Conservation (phyloP, 345 rosid genomes). For the Garcia nutans region DNA sequence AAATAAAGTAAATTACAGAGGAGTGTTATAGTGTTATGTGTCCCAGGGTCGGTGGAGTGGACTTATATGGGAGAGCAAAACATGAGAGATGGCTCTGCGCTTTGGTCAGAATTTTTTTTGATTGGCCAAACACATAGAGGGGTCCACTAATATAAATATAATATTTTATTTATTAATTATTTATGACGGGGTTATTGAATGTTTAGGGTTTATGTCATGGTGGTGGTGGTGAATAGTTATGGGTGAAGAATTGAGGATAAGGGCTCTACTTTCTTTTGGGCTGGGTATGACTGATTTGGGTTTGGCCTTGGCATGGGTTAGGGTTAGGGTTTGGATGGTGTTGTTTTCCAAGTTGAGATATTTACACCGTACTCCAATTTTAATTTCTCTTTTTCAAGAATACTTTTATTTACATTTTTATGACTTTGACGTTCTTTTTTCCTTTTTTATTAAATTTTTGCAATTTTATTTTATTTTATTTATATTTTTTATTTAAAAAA, state of each 20-base stretch:
- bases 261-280: not conserved
- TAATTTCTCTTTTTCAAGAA: too few species aligned
- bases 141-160: not conserved
- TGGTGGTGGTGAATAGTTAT: not conserved
- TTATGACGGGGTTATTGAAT: not conserved
- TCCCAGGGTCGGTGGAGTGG: not conserved
- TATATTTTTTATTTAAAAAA: too few species aligned
- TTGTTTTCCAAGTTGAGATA: too few species aligned
- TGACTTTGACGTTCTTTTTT: too few species aligned
- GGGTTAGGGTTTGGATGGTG: too few species aligned
- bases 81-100: not conserved
- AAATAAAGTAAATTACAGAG: not conserved
- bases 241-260: too few species aligned
- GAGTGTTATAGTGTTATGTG: not conserved
- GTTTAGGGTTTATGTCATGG: not conserved
- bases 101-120: not conserved
- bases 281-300: not conserved
- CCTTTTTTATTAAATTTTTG: too few species aligned
- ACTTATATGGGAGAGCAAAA: not conserved
- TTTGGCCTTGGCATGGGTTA: not conserved
- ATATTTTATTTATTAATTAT: not conserved
- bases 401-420: too few species aligned
- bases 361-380: too few species aligned
- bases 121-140: not conserved
- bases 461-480: too few species aligned